Evolutionary conservation across 305 asterid genomes (phyloP).

Genomic region (Fraxinus platypoda): DNA sequence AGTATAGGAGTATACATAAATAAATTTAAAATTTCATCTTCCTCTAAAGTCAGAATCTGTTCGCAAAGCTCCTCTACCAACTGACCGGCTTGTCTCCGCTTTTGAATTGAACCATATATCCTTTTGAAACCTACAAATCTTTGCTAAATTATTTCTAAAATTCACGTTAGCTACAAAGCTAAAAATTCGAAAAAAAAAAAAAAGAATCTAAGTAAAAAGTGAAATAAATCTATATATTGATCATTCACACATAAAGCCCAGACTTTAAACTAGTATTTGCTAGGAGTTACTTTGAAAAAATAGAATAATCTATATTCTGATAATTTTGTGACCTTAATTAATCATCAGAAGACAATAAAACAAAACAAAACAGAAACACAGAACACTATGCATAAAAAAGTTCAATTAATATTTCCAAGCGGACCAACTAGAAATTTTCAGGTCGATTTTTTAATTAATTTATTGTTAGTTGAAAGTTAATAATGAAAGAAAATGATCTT

Average conservation of each 20-base stretch:
- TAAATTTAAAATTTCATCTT: not conserved
- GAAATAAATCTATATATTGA: not conserved
- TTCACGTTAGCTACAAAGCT: not conserved
- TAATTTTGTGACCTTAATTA: too few species aligned
- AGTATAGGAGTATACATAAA: slow-evolving; percentile 27
- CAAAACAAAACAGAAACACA: not conserved
- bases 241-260: not conserved
- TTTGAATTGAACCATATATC: not conserved
- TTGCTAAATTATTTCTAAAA: slow-evolving; percentile 7
- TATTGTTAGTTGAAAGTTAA: not conserved
- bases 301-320: too few species aligned
- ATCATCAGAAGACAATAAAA: too few species aligned
- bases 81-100: not conserved
- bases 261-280: too few species aligned
- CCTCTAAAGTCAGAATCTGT: not conserved
- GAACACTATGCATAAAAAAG: too few species aligned
- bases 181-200: not conserved
- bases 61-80: not conserved
- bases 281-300: too few species aligned
- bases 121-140: not conserved
- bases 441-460: too few species aligned
- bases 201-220: not conserved
- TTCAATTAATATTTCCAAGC: too few species aligned
- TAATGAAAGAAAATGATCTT: not conserved
- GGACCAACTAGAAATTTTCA: not conserved